Evolutionary conservation across 495 filamentous ascomycete species (phyloP), one percentile per base, ranked within the genome.

Genomic region (Neurospora sp.): DNA sequence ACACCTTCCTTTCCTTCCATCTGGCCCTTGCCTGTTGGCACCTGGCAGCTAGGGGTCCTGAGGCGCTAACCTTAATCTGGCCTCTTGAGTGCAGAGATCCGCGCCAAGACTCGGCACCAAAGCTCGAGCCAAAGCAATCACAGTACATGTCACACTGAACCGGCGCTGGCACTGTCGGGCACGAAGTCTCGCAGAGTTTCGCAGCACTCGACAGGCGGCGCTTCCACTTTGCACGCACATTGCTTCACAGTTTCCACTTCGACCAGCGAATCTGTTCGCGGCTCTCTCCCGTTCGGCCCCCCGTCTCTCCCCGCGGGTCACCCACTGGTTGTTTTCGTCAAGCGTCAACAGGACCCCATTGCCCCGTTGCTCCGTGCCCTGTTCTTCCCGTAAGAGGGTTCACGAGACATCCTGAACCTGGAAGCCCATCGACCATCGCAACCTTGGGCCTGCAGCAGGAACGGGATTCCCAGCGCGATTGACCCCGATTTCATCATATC

Each of bases 371-470:
- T 18, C 54, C 54, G 49, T 62, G 49, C 49, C 49, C 49, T 62
- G 12, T 16, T 31, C 49, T 31, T 60, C 44, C 49, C 49, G 23
- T 35, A 16, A 62, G 27, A 62, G 54, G 49, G 20, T 60, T 60
- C 49, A 60, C 20, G 49, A 60, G 49, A 60, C 20, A 60, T 60
- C 49, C 27, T 62, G 54, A 62, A 62, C 54, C 49, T 62, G 23
- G 49, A 62, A 62, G 23, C 49, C 76, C 71, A 73, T 75, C 76
- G 72, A 10, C 75, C 77, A 79, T 79, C 77, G 77, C 77, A 78
- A 79, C 79, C 79, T 80, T 80, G 76, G 73, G 71, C 75, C 77
- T 76, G 76, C 76, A 76, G 76, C 70, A 39, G 27, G 54, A 62
- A 62, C 54, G 54, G 27, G 12, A 62, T 31, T 62, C 12, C 54